phyloP scores from a whole-genome alignment of 371 early-diverging fungal species.

The Circinella minor region DNA sequence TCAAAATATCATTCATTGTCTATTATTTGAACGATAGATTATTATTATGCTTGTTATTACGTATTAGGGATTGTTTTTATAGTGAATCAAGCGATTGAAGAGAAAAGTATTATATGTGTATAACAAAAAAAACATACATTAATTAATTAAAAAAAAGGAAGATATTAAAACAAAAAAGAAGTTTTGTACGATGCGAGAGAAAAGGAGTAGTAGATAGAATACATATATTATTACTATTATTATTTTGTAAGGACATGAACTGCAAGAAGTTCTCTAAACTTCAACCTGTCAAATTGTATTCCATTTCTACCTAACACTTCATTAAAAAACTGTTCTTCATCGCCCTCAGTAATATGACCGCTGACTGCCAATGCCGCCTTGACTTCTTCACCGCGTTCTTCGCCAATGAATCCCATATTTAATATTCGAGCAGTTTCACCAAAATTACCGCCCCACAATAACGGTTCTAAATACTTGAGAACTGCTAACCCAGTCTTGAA shows the following conservation, averaged over 20 bases:
- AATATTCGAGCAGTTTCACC: conserved; percentile 50
- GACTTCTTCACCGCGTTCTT: conserved; percentile 29
- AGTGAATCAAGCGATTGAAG: too few relatives aligned
- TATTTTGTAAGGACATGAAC: conserved; percentile 12
- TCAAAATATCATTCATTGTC: too few relatives aligned
- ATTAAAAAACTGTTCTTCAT: conserved; percentile 53
- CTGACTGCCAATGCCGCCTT: conserved; percentile 53
- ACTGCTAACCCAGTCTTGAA: conserved; percentile 53
- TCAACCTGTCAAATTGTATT: conserved; percentile 40
- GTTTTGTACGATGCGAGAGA: too few relatives aligned
- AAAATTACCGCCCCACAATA: conserved; percentile 56
- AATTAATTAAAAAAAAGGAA: too few relatives aligned
- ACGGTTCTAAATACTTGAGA: conserved; percentile 51
- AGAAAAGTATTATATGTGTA: too few relatives aligned
- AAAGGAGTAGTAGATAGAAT: not conserved
- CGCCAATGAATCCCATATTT: conserved; percentile 30
- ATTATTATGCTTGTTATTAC: too few relatives aligned
- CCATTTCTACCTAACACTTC: conserved; percentile 50
- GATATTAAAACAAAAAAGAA: not conserved
- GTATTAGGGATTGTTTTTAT: too few relatives aligned
- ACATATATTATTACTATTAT: not conserved
- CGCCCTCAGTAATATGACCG: conserved; percentile 51
- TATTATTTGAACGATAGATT: too few relatives aligned
- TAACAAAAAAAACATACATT: too few relatives aligned
- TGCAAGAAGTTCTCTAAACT: conserved; percentile 41